Evolutionary conservation across 768 basidiomycete species (phyloP).

Genomic region (Kockovaella imperatae): DNA sequence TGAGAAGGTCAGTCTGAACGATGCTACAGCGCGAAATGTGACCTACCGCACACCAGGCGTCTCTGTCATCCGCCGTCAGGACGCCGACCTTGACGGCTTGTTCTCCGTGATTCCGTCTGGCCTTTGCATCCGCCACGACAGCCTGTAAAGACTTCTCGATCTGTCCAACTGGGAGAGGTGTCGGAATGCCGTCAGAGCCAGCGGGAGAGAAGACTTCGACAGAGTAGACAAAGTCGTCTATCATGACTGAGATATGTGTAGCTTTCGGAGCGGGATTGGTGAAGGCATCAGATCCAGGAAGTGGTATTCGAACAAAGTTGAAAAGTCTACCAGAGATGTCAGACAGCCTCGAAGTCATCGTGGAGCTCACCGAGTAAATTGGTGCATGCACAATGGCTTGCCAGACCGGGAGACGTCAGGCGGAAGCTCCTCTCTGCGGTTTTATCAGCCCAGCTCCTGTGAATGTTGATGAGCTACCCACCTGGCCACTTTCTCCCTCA

Average conservation of each 20-base stretch:
- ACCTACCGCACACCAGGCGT: slow-evolving; percentile 69
- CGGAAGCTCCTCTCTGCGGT: slow-evolving; percentile 58
- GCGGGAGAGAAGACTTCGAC: slow-evolving; percentile 54
- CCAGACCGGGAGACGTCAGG: slow-evolving; percentile 68
- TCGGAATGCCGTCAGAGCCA: slow-evolving; percentile 41
- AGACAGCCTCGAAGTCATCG: neutral
- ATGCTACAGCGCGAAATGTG: slow-evolving; percentile 1
- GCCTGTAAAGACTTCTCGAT: slow-evolving; percentile 51
- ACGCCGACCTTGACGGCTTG: slow-evolving; percentile 58
- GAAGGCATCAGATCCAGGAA: slow-evolving; percentile 58
- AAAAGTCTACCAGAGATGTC: slow-evolving; percentile 49
- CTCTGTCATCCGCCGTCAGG: slow-evolving; percentile 70
- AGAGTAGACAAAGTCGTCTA: slow-evolving; percentile 71
- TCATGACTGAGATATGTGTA: slow-evolving; percentile 60
- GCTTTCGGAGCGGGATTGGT: slow-evolving; percentile 50
- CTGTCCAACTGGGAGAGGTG: slow-evolving; percentile 44
- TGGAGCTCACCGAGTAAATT: slow-evolving; percentile 45
- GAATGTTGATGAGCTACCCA: slow-evolving; percentile 42
- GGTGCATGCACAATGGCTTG: slow-evolving; percentile 49
- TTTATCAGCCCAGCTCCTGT: slow-evolving; percentile 4
- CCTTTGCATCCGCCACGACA: slow-evolving; percentile 56
- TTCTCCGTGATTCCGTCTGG: slow-evolving; percentile 52
- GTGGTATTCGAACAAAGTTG: slow-evolving; percentile 69
- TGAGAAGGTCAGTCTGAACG: neutral
- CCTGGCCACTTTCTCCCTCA: slow-evolving; percentile 52